These are phyloP conservation scores for Termitomyces sp. DNA, from an alignment of 768 basidiomycete species.

Conservation along the genomic window DNA sequence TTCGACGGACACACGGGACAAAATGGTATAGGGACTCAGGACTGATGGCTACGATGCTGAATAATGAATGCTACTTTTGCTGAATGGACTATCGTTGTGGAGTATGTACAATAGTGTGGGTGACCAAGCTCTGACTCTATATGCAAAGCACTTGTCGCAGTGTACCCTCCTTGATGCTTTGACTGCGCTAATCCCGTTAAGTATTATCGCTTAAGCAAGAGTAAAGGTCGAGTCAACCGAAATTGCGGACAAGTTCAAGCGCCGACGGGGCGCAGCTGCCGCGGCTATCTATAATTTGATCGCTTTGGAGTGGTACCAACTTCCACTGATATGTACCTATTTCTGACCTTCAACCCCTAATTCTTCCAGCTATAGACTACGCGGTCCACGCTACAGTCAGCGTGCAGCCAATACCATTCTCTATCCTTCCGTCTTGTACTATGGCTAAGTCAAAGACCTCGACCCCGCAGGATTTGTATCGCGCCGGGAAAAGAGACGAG, in stretches of 20 bases:
- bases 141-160: neutral
- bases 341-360: slow-evolving; percentile 5
- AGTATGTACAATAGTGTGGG: neutral
- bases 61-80: neutral
- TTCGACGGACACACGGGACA: neutral
- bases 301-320: neutral
- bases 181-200: neutral
- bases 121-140: too few species aligned
- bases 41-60: neutral
- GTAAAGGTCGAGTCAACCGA: neutral
- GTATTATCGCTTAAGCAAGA: neutral
- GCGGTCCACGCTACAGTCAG: neutral
- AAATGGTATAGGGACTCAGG: neutral
- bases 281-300: slow-evolving; percentile 4
- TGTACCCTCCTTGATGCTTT: neutral
- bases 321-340: slow-evolving; percentile 1
- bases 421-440: neutral
- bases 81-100: neutral
- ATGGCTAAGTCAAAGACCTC: slow-evolving; percentile 53
- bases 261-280: neutral
- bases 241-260: neutral
- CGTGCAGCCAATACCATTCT: neutral
- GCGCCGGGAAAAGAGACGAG: slow-evolving; percentile 57
- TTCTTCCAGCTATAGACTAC: neutral
- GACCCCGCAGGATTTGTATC: slow-evolving; percentile 61